Conservation (phyloP, 176 grass and related monocot genomes). For the Bothriochloa decipiens region DNA sequence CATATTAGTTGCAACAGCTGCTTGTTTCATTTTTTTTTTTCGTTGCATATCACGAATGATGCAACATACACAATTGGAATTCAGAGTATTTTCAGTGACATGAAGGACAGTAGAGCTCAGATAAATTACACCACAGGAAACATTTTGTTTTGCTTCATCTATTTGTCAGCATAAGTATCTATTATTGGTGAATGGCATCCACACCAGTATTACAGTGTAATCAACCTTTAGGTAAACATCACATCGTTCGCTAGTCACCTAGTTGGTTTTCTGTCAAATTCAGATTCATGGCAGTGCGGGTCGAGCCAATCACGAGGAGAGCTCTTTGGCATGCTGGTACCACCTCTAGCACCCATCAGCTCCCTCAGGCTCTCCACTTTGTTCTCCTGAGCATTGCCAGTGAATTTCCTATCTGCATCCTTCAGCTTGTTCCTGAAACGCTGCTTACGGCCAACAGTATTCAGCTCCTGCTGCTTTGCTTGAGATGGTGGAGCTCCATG, state of each 20-base stretch:
- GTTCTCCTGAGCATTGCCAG: conserved; percentile 59
- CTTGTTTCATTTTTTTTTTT: background rate
- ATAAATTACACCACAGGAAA: conserved; percentile 4
- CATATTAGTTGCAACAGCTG: background rate
- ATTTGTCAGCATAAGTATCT: conserved; percentile 19
- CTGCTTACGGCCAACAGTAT: conserved; percentile 63
- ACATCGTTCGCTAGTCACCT: conserved; percentile 18
- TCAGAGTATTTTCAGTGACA: background rate
- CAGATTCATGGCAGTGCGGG: conserved; percentile 87
- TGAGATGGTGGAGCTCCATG: conserved; percentile 65
- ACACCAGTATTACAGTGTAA: conserved; percentile 13
- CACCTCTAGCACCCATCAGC: conserved; percentile 59
- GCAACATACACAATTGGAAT: background rate
- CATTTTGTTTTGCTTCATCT: conserved; percentile 28
- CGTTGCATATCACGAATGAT: background rate
- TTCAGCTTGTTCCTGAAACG: conserved; percentile 79
- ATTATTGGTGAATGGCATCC: conserved; percentile 4
- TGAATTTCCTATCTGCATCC: conserved; percentile 79
- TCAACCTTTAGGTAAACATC: background rate
- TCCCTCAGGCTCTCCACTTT: conserved; percentile 70
- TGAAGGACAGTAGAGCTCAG: background rate
- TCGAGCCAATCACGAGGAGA: conserved; percentile 78
- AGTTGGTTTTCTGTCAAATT: conserved; percentile 63
- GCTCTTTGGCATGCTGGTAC: conserved; percentile 37
- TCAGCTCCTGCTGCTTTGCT: conserved; percentile 59